Conservation (phyloP, 306 rosid species). For the Acmispon strigosus region DNA sequence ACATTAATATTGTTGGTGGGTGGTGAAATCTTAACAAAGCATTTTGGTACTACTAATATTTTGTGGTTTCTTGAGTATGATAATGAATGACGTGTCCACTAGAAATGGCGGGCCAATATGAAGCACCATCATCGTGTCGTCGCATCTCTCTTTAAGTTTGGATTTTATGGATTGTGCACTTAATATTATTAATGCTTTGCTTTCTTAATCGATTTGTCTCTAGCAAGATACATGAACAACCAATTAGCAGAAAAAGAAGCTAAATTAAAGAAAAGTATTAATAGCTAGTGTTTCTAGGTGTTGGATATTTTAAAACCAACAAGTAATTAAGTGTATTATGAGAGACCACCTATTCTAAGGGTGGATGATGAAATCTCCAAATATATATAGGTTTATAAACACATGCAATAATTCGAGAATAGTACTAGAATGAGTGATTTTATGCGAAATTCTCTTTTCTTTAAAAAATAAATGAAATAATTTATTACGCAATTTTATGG, state of each 20-base stretch:
- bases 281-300: not conserved
- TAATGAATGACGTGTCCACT: slow-evolving; percentile 24
- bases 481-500: too few species aligned
- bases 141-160: slow-evolving; percentile 4
- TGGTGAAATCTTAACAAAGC: not conserved
- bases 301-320: not conserved
- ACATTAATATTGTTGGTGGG: slow-evolving; percentile 1
- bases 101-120: slow-evolving; percentile 8
- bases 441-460: too few species aligned
- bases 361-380: too few species aligned
- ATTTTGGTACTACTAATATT: not conserved
- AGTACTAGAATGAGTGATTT: too few species aligned
- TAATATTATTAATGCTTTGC: not conserved
- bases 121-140: slow-evolving; percentile 18
- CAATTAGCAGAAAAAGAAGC: not conserved
- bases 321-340: too few species aligned
- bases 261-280: not conserved
- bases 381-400: too few species aligned
- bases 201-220: not conserved
- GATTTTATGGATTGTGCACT: not conserved
- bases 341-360: too few species aligned
- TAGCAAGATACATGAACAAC: not conserved
- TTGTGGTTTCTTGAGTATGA: not conserved
- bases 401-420: too few species aligned
- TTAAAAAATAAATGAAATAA: too few species aligned